Percentiles rank a stretch among this genome's conserved stretches.
Conservation (phyloP, 2,329 filamentous ascomycete species). For the Tricladium varicosporioides region DNA sequence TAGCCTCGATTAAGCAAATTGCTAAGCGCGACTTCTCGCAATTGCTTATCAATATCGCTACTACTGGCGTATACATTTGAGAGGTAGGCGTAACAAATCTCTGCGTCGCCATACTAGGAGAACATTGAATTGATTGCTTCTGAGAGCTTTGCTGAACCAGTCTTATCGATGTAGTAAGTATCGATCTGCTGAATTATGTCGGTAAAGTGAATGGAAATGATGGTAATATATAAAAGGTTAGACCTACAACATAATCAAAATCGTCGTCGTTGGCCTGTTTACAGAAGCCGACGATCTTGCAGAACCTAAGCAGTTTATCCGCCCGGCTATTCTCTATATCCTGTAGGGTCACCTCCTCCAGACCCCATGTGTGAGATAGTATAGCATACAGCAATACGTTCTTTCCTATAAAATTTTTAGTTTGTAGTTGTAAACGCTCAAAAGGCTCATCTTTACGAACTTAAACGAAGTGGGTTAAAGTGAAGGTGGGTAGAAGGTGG, state of each 20-base stretch:
- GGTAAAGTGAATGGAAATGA: too few relatives aligned
- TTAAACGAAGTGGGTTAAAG: too few relatives aligned
- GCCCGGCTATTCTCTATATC: too few relatives aligned
- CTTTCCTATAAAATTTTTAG: too few relatives aligned
- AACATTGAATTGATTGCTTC: conserved; percentile 3
- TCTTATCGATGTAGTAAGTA: conserved; percentile 23
- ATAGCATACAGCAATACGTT: too few relatives aligned
- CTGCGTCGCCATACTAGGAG: conserved; percentile 15
- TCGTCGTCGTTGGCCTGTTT: neutral
- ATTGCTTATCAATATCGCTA: neutral
- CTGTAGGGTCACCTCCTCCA: conserved; percentile 5
- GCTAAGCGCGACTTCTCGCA: neutral
- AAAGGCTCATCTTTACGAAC: too few relatives aligned
- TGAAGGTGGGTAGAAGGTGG: too few relatives aligned
- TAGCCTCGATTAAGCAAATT: conserved; percentile 12
- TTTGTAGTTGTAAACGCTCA: too few relatives aligned
- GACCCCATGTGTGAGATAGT: neutral
- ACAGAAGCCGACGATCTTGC: neutral
- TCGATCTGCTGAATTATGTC: conserved; percentile 8
- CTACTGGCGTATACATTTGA: neutral
- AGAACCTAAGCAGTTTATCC: neutral
- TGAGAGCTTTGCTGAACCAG: conserved; percentile 16
- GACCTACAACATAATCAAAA: neutral
- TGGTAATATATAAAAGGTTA: too few relatives aligned
- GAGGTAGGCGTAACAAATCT: conserved; percentile 15